Evolutionary conservation across 2,329 filamentous ascomycete genomes (phyloP), one percentile per base, ranked within the genome.

Genomic region (Aspergillus texensis): DNA sequence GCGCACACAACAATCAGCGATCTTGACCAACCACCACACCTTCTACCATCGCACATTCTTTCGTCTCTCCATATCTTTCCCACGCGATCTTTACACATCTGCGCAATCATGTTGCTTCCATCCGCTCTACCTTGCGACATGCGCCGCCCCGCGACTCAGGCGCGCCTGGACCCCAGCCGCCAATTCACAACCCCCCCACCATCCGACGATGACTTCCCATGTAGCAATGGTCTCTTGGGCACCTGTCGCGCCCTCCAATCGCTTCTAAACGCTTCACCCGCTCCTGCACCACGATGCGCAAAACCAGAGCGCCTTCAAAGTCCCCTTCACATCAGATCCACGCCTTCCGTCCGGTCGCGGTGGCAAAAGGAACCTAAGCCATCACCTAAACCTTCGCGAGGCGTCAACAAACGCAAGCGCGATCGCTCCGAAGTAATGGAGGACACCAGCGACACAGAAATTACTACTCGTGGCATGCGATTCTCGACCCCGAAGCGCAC

Each of bases 401-500:
- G 77, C 62, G 70, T 71, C n/a, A 79, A 78, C 63, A 81, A 82
- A 67, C 74, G 80, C 58, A 68, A 74, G 30, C 77, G 79, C 61
- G 72, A 74, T 55, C 62, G 65, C 19, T 73, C 71, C 56, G 75
- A 74, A 60, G 72, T 73, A 24, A 60, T 69, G 14, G 64, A 69
- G 57, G 19, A 45, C 39, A 50, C 63, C 32, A 61, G 48, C 55
- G 59, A 71, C 26, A 54, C 69, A 19, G 64, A 70, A 14, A 61
- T 63, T 55, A 59, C 61, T 43, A 36, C 34, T 52, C 66, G 46
- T 39, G 66, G 67, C 45, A 65, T 72, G 53, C 72, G 69, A 43
- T 75, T 77, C 61, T 77, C 78, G 4, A 83, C 81, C 12, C 81
- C 81, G 5, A 83, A 83, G 68, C 78, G 81, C 65, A 76, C 70